phyloP scores from a whole-genome alignment of 2,329 filamentous ascomycete genomes.

The Pseudogymnoascus pannorum region DNA sequence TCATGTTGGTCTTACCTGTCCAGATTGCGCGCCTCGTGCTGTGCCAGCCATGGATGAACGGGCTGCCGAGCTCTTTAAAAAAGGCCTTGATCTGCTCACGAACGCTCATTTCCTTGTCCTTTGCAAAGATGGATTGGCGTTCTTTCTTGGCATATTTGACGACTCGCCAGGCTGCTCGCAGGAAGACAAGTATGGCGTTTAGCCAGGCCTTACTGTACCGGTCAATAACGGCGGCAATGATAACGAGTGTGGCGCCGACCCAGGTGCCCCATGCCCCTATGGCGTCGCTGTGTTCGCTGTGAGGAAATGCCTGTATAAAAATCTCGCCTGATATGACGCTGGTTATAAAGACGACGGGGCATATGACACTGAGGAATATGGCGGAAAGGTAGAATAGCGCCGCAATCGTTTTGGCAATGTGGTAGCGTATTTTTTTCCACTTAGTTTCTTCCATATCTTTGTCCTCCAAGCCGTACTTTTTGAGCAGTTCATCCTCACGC shows the following conservation, averaged over 20 bases:
- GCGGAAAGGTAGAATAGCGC: constrained; percentile 10
- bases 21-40: not conserved
- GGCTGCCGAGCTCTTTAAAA: not conserved
- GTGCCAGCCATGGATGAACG: not conserved
- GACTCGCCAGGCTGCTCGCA: not conserved
- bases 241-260: constrained; percentile 12
- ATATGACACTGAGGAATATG: constrained; percentile 3
- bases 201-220: constrained; percentile 11
- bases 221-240: constrained; percentile 12
- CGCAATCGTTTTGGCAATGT: constrained; percentile 11
- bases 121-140: not conserved
- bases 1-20: not conserved
- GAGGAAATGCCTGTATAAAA: constrained; percentile 4
- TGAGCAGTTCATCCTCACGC: not conserved
- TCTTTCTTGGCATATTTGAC: not conserved
- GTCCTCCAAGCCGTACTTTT: not conserved
- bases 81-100: not conserved
- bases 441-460: not conserved
- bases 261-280: constrained; percentile 15
- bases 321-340: constrained; percentile 10
- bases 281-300: constrained; percentile 13
- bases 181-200: not conserved
- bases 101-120: not conserved
- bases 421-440: constrained; percentile 11
- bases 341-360: constrained; percentile 10